A percentile compares a stretch with the other conserved stretches of the same genome.
Conservation (phyloP, 495 filamentous ascomycete genomes). For the Hyaloscypha finlandica region DNA sequence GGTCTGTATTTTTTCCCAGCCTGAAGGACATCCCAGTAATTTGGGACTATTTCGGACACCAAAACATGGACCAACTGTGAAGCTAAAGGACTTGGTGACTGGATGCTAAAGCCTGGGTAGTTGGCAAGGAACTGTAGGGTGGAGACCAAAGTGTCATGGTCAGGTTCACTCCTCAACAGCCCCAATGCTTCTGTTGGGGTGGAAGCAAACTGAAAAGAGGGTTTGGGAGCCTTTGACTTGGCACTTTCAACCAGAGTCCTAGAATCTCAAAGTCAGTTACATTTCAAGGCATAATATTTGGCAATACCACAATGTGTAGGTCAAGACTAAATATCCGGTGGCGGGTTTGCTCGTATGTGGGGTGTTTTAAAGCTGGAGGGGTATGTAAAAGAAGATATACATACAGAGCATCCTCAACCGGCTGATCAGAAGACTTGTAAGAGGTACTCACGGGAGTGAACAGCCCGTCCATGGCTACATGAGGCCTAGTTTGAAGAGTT, state of each 20-base stretch:
- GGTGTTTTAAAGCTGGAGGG: not conserved
- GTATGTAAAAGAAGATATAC: not conserved
- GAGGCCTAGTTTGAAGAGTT: not conserved
- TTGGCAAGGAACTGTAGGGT: slow-evolving; percentile 56
- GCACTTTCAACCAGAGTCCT: slow-evolving; percentile 26
- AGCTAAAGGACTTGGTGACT: slow-evolving; percentile 60
- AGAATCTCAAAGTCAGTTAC: not conserved
- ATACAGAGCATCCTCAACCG: slow-evolving; percentile 12
- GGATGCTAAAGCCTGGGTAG: slow-evolving; percentile 54
- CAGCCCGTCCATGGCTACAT: slow-evolving; percentile 49
- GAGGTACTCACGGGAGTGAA: slow-evolving; percentile 50
- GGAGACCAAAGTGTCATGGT: slow-evolving; percentile 54
- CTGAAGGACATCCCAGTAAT: slow-evolving; percentile 70
- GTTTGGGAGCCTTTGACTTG: slow-evolving; percentile 9
- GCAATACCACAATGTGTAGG: not conserved
- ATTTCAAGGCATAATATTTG: not conserved
- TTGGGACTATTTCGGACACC: slow-evolving; percentile 68
- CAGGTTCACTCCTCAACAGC: slow-evolving; percentile 64
- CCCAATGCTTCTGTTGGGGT: slow-evolving; percentile 60
- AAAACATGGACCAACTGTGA: slow-evolving; percentile 72
- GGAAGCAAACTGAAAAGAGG: slow-evolving; percentile 33
- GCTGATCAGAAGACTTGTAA: slow-evolving; percentile 38
- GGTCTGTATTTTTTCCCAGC: slow-evolving; percentile 29
- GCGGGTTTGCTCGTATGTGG: not conserved
- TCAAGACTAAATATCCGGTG: not conserved